These are phyloP conservation scores for Madurella mycetomatis DNA, from an alignment of 2,329 filamentous ascomycete species.

Conservation along the genomic window DNA sequence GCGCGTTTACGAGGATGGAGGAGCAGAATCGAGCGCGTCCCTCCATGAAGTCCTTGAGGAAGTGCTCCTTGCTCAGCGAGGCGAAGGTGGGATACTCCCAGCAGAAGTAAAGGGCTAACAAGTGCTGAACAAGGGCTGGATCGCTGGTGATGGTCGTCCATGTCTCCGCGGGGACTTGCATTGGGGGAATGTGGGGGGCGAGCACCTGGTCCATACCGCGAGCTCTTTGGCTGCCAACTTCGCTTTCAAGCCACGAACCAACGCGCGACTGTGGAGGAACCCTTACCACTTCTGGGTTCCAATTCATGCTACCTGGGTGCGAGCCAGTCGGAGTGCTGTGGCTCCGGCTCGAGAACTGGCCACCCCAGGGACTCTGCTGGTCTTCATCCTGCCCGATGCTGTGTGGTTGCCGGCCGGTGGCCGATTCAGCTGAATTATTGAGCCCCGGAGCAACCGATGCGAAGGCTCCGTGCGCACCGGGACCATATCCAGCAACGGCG, in stretches of 20 bases:
- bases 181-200: conserved; percentile 42
- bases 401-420: conserved; percentile 29
- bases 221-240: conserved; percentile 32
- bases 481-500: conserved; percentile 30
- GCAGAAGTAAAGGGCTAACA: conserved; percentile 66
- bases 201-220: conserved; percentile 46
- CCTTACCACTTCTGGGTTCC: conserved; percentile 36
- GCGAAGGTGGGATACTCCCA: conserved; percentile 74
- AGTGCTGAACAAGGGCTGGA: conserved; percentile 54
- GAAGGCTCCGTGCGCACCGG: conserved; percentile 27
- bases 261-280: conserved; percentile 42
- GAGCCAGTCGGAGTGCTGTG: conserved; percentile 46
- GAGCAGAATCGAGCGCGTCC: conserved; percentile 64
- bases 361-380: conserved; percentile 43
- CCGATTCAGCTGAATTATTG: conserved; percentile 27
- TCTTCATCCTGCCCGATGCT: conserved; percentile 40
- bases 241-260: conserved; percentile 47
- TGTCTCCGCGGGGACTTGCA: conserved; percentile 38
- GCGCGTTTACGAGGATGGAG: conserved; percentile 59
- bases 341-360: conserved; percentile 42
- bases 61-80: conserved; percentile 67
- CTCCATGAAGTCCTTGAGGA: conserved; percentile 59
- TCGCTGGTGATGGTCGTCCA: conserved; percentile 63
- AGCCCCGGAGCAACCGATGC: conserved; percentile 32
- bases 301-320: conserved; percentile 44